A percentile compares a stretch with the other conserved stretches of the same genome.
phyloP scores from a whole-genome alignment of 345 rosid genomes.

The Populus nigra region DNA sequence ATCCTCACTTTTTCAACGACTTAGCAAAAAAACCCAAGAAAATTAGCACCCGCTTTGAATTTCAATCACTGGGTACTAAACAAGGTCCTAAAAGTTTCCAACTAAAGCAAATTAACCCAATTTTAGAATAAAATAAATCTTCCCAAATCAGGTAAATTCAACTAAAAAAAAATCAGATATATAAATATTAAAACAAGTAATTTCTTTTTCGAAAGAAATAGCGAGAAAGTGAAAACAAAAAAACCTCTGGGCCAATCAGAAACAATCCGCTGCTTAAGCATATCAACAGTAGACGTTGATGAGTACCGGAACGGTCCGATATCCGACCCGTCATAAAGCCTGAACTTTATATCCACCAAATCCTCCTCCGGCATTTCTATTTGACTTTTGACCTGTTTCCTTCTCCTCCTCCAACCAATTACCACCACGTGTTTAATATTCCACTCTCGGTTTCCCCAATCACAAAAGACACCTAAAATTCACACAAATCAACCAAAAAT shows the following conservation, averaged over 20 bases:
- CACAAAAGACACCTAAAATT: slow-evolving; percentile 17
- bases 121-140: neutral
- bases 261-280: slow-evolving; percentile 84
- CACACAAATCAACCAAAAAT: slow-evolving; percentile 7
- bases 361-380: slow-evolving; percentile 79
- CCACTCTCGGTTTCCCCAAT: neutral
- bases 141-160: neutral
- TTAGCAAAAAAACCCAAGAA: neutral
- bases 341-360: slow-evolving; percentile 75
- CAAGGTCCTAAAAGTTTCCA: neutral
- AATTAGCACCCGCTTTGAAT: neutral
- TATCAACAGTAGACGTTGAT: slow-evolving; percentile 72
- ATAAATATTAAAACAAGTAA: neutral
- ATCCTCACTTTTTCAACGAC: neutral
- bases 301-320: slow-evolving; percentile 90
- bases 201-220: neutral
- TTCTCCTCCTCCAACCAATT: slow-evolving; percentile 14
- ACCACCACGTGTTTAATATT: slow-evolving; percentile 10
- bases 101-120: neutral
- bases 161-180: neutral
- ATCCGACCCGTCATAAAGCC: slow-evolving; percentile 89
- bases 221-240: neutral
- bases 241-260: slow-evolving; percentile 95
- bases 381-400: slow-evolving; percentile 18
- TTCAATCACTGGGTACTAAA: neutral